phyloP scores from a whole-genome alignment of 2,329 filamentous ascomycete genomes.

The Talaromyces islandicus region DNA sequence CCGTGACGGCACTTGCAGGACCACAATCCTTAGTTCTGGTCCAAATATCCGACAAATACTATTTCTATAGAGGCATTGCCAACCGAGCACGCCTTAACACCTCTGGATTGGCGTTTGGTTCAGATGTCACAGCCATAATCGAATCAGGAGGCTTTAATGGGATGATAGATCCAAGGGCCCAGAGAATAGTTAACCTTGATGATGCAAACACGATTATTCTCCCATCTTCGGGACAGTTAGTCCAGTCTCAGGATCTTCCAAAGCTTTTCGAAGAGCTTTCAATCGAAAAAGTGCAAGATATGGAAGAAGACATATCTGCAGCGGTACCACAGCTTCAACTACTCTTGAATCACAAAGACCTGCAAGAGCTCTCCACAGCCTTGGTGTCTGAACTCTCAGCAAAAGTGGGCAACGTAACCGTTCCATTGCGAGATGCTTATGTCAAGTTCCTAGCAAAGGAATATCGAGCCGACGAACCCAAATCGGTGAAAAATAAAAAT shows the following conservation, averaged over 20 bases:
- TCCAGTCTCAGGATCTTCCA: neutral
- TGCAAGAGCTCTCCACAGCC: neutral
- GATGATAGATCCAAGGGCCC: neutral
- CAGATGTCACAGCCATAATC: conserved; percentile 6
- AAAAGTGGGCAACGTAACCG: neutral
- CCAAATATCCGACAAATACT: conserved; percentile 6
- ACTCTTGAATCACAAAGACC: conserved; percentile 3
- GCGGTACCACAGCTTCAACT: neutral
- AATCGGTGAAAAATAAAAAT: conserved; percentile 1
- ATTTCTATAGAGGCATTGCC: conserved; percentile 8
- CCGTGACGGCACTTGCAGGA: conserved; percentile 8
- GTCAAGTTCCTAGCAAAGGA: neutral
- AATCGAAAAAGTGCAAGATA: neutral
- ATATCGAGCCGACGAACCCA: neutral
- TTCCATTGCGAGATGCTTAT: neutral
- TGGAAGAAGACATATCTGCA: neutral
- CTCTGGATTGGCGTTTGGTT: conserved; percentile 1
- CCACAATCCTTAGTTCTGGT: conserved; percentile 3
- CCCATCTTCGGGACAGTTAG: neutral
- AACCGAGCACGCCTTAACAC: conserved; percentile 5
- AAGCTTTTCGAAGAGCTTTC: conserved; percentile 1
- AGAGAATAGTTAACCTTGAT: neutral
- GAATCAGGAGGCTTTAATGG: neutral
- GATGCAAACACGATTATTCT: neutral
- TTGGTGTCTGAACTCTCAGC: neutral